Percentiles rank a stretch among this genome's conserved stretches.
phyloP scores from a whole-genome alignment of 768 basidiomycete species.

The Pisolithus microcarpus region DNA sequence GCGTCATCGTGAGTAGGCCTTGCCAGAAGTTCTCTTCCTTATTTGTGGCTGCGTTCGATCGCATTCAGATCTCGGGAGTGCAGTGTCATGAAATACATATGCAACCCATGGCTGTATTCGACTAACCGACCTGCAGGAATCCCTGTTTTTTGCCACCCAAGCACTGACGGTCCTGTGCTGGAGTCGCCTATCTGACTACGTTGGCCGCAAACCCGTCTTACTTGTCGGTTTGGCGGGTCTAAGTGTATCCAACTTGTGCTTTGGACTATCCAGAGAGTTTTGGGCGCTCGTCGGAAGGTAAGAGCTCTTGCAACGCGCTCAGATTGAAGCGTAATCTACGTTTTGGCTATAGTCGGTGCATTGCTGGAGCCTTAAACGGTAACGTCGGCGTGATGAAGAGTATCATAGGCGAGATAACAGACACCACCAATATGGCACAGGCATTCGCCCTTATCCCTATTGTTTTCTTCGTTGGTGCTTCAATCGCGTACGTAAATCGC shows the following conservation, averaged over 20 bases:
- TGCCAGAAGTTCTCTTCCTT: too few relatives aligned
- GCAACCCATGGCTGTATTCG: neutral
- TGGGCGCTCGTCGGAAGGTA: conserved; percentile 52
- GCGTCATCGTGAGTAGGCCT: too few relatives aligned
- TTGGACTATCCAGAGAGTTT: conserved; percentile 66
- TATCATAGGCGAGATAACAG: conserved; percentile 57
- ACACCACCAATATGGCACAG: conserved; percentile 28
- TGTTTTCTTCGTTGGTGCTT: conserved; percentile 24
- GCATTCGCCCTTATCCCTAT: conserved; percentile 27
- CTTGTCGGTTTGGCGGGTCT: too few relatives aligned
- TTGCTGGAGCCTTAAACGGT: conserved; percentile 32
- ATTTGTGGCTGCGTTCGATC: too few relatives aligned
- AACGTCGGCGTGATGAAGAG: conserved; percentile 60
- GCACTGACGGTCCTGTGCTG: conserved; percentile 68
- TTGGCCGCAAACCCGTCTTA: conserved; percentile 46
- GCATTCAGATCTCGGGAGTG: too few relatives aligned
- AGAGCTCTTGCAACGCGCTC: neutral
- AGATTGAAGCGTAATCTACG: neutral
- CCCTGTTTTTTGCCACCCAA: conserved; percentile 26
- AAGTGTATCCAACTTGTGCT: conserved; percentile 65
- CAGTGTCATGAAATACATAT: too few relatives aligned
- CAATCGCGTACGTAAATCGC: conserved; percentile 20
- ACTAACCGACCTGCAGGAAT: conserved; percentile 7
- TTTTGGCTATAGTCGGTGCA: conserved; percentile 23
- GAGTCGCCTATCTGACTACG: conserved; percentile 62